Percentiles rank a stretch among this genome's conserved stretches.
Conservation (phyloP, 2,329 filamentous ascomycete species). For the Colletotrichum brevisporum region DNA sequence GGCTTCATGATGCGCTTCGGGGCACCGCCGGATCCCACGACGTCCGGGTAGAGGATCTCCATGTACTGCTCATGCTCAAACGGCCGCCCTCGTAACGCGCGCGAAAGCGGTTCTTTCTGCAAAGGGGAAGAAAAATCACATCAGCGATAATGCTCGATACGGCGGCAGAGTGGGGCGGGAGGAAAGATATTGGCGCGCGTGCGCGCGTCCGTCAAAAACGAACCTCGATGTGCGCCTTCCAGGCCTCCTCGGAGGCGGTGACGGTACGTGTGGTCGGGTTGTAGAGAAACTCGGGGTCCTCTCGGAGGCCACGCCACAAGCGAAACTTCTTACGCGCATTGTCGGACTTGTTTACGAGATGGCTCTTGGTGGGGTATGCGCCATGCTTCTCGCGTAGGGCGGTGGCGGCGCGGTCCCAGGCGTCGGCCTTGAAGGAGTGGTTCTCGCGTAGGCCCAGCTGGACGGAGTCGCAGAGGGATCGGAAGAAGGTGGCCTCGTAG, state of each 20-base stretch:
- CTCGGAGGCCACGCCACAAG: conserved; percentile 71
- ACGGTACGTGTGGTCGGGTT: conserved; percentile 65
- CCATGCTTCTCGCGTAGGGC: conserved; percentile 68
- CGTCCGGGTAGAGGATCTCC: conserved; percentile 72
- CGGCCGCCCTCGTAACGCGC: conserved; percentile 68
- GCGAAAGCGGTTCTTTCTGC: conserved; percentile 71
- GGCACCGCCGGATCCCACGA: conserved; percentile 71
- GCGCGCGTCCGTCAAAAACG: conserved; percentile 43
- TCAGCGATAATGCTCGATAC: conserved; percentile 39
- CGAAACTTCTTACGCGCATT: conserved; percentile 74
- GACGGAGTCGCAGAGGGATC: conserved; percentile 72
- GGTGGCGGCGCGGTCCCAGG: conserved; percentile 70
- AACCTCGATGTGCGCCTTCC: conserved; percentile 71
- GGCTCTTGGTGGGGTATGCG: conserved; percentile 71
- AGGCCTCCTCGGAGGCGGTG: conserved; percentile 69
- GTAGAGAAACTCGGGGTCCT: conserved; percentile 71
- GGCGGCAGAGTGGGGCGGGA: not conserved
- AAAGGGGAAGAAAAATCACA: not conserved
- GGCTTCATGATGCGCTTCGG: conserved; percentile 72
- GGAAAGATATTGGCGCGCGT: not conserved
- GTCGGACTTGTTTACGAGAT: conserved; percentile 75
- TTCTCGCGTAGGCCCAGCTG: conserved; percentile 69
- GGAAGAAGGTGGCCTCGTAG: conserved; percentile 73
- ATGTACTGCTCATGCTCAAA: conserved; percentile 74
- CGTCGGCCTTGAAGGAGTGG: conserved; percentile 73